Percentiles rank a stretch among this genome's conserved stretches.
These are phyloP conservation scores for Talaromyces sp. DNA, from an alignment of 2,329 filamentous ascomycete genomes.

Conservation along the genomic window DNA sequence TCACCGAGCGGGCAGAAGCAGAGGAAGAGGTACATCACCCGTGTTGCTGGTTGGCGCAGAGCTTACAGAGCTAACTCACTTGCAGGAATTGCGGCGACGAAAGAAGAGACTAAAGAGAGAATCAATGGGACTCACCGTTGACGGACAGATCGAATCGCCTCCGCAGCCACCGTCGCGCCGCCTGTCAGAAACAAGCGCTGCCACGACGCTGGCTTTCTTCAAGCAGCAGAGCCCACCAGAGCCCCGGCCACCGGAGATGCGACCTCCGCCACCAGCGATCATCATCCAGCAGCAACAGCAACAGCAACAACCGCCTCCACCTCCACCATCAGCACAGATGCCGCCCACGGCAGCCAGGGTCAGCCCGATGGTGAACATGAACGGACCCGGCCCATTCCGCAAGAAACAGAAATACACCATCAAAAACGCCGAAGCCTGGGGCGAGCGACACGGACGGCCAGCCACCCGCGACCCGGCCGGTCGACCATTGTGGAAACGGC, in stretches of 20 bases:
- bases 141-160: conserved; percentile 30
- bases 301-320: conserved; percentile 4
- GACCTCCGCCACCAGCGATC: conserved; percentile 13
- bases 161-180: conserved; percentile 34
- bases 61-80: background rate
- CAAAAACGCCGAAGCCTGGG: conserved; percentile 38
- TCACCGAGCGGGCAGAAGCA: conserved; percentile 34
- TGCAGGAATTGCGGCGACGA: conserved; percentile 34
- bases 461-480: conserved; percentile 35
- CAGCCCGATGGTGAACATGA: background rate
- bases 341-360: background rate
- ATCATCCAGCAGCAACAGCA: conserved; percentile 6
- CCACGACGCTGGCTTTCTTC: conserved; percentile 37
- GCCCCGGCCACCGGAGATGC: conserved; percentile 20
- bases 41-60: background rate
- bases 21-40: conserved; percentile 34
- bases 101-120: conserved; percentile 36
- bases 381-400: conserved; percentile 22
- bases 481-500: conserved; percentile 36
- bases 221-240: conserved; percentile 38
- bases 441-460: conserved; percentile 36
- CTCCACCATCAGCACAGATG: conserved; percentile 9
- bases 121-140: conserved; percentile 34
- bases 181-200: conserved; percentile 36
- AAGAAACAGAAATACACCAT: conserved; percentile 40